Evolutionary conservation across 257 asterid species (phyloP).

Genomic region (Voacanga thouarsii): DNA sequence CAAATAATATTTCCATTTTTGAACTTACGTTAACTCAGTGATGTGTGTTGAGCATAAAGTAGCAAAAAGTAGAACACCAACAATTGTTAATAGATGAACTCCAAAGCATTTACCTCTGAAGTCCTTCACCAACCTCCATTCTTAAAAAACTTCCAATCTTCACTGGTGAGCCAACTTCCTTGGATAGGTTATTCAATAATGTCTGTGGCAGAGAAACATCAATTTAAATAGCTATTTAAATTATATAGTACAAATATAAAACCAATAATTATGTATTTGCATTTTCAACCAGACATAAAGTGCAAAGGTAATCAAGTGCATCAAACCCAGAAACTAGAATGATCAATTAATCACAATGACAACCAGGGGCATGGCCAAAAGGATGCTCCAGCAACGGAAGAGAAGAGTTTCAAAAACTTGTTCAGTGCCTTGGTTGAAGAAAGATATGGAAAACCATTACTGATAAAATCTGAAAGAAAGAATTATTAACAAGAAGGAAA

Average conservation of each 20-base stretch:
- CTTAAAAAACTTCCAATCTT: slow-evolving; percentile 71
- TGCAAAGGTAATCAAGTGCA: background rate
- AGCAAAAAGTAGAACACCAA: slow-evolving; percentile 10
- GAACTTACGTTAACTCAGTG: background rate
- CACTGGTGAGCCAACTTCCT: slow-evolving; percentile 81
- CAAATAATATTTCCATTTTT: background rate
- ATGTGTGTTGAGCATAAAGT: background rate
- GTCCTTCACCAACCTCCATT: slow-evolving; percentile 91
- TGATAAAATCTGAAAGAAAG: background rate
- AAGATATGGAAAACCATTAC: background rate
- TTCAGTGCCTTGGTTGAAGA: background rate
- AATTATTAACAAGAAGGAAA: background rate
- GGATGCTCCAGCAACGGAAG: background rate
- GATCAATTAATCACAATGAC: background rate
- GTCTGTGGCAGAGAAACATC: slow-evolving; percentile 48
- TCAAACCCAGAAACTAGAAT: background rate
- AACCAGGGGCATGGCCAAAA: background rate
- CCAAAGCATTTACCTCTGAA: slow-evolving; percentile 51
- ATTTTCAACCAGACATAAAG: background rate
- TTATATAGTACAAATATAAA: background rate
- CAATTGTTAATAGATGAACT: background rate
- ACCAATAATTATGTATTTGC: background rate
- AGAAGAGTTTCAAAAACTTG: background rate
- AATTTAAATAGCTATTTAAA: slow-evolving; percentile 1
- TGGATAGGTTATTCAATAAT: slow-evolving; percentile 61